Percentiles rank a stretch among this genome's conserved stretches.
Conservation (phyloP, 768 basidiomycete genomes). For the Calvatia gigantea region DNA sequence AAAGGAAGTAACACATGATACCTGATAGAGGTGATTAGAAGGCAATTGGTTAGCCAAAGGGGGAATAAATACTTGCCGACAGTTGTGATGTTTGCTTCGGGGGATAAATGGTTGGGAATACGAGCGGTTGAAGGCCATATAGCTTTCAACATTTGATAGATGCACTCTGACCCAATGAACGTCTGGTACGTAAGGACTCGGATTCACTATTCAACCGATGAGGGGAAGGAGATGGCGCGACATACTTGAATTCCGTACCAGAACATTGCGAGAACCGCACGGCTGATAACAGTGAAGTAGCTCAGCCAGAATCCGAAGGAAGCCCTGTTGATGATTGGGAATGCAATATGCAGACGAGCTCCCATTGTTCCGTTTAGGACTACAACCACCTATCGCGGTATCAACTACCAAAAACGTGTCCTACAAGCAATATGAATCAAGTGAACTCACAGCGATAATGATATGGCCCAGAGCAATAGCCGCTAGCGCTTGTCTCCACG, state of each 20-base stretch:
- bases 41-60: not conserved
- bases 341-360: constrained; percentile 73
- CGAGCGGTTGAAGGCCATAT: constrained; percentile 73
- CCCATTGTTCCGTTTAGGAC: constrained; percentile 78
- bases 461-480: constrained; percentile 72
- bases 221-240: not conserved
- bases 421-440: not conserved
- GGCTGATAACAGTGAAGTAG: constrained; percentile 80
- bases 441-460: constrained; percentile 52
- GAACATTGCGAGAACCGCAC: constrained; percentile 73
- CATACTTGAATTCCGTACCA: constrained; percentile 75
- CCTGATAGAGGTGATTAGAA: constrained; percentile 30
- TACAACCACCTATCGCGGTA: constrained; percentile 41
- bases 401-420: not conserved
- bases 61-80: constrained; percentile 34
- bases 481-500: constrained; percentile 67
- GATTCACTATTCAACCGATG: not conserved
- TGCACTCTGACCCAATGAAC: constrained; percentile 64
- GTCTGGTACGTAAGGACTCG: constrained; percentile 29
- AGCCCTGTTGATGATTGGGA: constrained; percentile 75
- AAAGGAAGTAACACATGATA: constrained; percentile 74
- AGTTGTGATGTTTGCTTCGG: constrained; percentile 58
- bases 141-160: constrained; percentile 81
- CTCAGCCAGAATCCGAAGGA: constrained; percentile 90
- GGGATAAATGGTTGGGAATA: constrained; percentile 62